Evolutionary conservation across 495 filamentous ascomycete genomes (phyloP), one percentile per base, ranked within the genome.

Genomic region (Neurospora intermedia): DNA sequence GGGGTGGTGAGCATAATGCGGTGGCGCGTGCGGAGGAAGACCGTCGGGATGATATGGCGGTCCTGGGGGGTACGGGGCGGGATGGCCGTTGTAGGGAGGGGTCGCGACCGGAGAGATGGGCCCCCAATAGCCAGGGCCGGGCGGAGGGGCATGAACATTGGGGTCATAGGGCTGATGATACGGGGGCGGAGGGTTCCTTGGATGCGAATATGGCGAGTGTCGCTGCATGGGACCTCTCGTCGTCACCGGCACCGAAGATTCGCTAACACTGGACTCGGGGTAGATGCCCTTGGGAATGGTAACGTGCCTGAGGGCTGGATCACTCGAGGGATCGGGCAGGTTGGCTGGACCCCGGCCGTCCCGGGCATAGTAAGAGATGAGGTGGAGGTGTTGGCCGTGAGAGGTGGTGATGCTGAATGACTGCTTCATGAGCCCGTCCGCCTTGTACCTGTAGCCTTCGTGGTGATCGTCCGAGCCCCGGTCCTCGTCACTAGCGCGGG

Each of bases 371-470:
- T 99, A 99, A 77, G 94, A 97, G 80, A 99, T 99, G 46, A 99
- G 85, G 80, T 99, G 96, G 6, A 99, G 88, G 77, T 98, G 97
- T 74, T 98, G 93, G 40, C 92, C 92, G 27, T 86, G 88, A 9
- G 92, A 91, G 3, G 95, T 98, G 5, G 95, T 97, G 80, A 99
- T 98, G 84, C 95, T 98, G 86, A 98, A 99, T 0, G 96, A 98
- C 82, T 99, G 96, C 85, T 99, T 99, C 94, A 97, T 97, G 43
- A 99, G 84, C 0, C 96, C 96, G 77, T 98, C 96, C 2, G 92
- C 91, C 84, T 99, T 99, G 82, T 99, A 99, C 71, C 95, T 88
- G 80, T 98, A 99, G 15, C 96, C 96, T 80, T 99, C 96, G 0
- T 92, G 96, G 43, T 94, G 96, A 41, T 95, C 93, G 73, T 90